phyloP scores from a whole-genome alignment of 2,329 filamentous ascomycete species.

The Grosmannia clavigera region DNA sequence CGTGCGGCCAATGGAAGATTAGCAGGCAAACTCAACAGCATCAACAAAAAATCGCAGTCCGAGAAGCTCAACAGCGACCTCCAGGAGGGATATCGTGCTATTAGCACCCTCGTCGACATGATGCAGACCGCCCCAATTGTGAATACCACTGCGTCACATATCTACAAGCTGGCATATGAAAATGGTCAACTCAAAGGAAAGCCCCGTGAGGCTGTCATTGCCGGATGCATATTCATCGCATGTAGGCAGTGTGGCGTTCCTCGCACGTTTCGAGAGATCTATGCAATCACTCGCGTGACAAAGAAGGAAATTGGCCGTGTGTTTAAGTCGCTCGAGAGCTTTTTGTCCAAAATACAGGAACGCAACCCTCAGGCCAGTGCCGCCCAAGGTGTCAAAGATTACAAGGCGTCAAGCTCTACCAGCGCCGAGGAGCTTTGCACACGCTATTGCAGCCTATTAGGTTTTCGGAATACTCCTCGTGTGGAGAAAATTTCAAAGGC shows the following conservation, averaged over 20 bases:
- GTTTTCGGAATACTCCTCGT: conserved; percentile 55
- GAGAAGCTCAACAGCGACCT: conserved; percentile 29
- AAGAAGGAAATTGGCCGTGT: conserved; percentile 97
- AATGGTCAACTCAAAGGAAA: conserved; percentile 92
- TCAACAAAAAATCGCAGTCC: conserved; percentile 17
- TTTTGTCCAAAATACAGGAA: conserved; percentile 64
- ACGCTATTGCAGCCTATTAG: conserved; percentile 79
- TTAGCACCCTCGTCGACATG: conserved; percentile 74
- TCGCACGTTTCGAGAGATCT: conserved; percentile 90
- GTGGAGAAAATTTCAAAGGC: conserved; percentile 71
- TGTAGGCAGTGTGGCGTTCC: conserved; percentile 81
- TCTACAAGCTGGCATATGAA: conserved; percentile 92
- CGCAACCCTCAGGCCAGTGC: conserved; percentile 35
- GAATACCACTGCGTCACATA: conserved; percentile 81
- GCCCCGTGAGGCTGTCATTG: conserved; percentile 83
- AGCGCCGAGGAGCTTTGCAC: conserved; percentile 74
- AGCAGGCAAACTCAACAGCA: conserved; percentile 15
- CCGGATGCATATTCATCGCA: conserved; percentile 93
- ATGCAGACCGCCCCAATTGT: conserved; percentile 72
- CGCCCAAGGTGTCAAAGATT: conserved; percentile 45
- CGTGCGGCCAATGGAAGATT: conserved; percentile 14
- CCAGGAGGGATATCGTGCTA: conserved; percentile 70
- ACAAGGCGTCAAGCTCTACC: conserved; percentile 64
- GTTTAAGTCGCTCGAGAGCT: conserved; percentile 86
- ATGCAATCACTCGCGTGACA: conserved; percentile 79